Conservation (phyloP, 1,139 yeast species). For the Scheffersomyces segobiensis region DNA sequence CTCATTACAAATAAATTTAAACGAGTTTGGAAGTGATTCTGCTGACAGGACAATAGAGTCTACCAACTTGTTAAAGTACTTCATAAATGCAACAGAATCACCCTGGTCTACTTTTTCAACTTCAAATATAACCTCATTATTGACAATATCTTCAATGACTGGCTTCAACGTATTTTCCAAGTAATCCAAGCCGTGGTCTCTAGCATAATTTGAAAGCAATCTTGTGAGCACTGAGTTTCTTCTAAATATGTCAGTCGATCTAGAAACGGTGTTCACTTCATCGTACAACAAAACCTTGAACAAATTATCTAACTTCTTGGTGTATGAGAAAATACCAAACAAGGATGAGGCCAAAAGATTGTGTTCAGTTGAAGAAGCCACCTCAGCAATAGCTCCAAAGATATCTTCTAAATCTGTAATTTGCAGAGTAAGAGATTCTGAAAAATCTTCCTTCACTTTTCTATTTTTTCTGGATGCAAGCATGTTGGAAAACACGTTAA, state of each 20-base stretch:
- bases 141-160: slow-evolving; percentile 51
- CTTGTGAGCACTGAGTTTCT: slow-evolving; percentile 84
- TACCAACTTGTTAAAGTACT: slow-evolving; percentile 58
- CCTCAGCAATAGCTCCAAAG: slow-evolving; percentile 58
- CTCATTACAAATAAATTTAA: slow-evolving; percentile 72
- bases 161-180: slow-evolving; percentile 56
- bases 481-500: slow-evolving; percentile 74
- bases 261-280: slow-evolving; percentile 61
- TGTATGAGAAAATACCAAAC: slow-evolving; percentile 59
- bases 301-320: slow-evolving; percentile 53
- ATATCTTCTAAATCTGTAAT: slow-evolving; percentile 26
- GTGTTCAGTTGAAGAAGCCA: slow-evolving; percentile 57
- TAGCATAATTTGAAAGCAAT: slow-evolving; percentile 69
- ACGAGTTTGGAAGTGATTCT: slow-evolving; percentile 65
- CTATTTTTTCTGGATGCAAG: slow-evolving; percentile 42
- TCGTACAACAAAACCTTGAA: slow-evolving; percentile 58
- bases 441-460: slow-evolving; percentile 24
- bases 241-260: slow-evolving; percentile 73
- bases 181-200: slow-evolving; percentile 63
- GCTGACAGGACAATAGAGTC: slow-evolving; percentile 61
- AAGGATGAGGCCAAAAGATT: slow-evolving; percentile 63
- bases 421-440: slow-evolving; percentile 22
- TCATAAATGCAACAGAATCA: slow-evolving; percentile 55
- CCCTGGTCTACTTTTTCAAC: slow-evolving; percentile 55
- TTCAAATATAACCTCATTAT: slow-evolving; percentile 56